Percentiles rank a stretch among this genome's conserved stretches.
phyloP scores from a whole-genome alignment of 495 filamentous ascomycete genomes.

The Penicillium verhagenii region DNA sequence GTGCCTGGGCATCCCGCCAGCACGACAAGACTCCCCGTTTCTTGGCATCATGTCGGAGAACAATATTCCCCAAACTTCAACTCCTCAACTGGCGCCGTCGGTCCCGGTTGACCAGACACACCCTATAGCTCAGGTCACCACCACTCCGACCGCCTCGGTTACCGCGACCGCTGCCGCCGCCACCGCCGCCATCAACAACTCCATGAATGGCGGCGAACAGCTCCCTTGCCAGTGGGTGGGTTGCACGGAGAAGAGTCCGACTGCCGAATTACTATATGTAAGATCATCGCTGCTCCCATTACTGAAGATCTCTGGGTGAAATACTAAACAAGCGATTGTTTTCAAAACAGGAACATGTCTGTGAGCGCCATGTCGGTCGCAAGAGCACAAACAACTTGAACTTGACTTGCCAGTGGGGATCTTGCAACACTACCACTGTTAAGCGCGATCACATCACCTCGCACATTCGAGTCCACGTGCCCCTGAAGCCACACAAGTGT shows the following conservation, averaged over 20 bases:
- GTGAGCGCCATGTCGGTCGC: constrained; percentile 96
- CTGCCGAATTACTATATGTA: constrained; percentile 88
- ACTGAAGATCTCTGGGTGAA: neutral
- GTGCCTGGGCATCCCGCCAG: constrained; percentile 29
- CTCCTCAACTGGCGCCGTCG: constrained; percentile 28
- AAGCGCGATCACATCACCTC: constrained; percentile 99
- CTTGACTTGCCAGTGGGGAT: constrained; percentile 95
- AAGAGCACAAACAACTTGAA: constrained; percentile 99
- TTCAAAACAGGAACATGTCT: constrained; percentile 81
- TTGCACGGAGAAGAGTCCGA: constrained; percentile 77
- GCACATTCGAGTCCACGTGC: constrained; percentile 97
- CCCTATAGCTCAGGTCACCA: constrained; percentile 16
- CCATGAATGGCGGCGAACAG: constrained; percentile 52
- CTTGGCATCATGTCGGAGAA: constrained; percentile 33
- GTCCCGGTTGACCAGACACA: constrained; percentile 27
- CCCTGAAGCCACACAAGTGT: constrained; percentile 97
- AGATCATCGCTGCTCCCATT: constrained; percentile 34
- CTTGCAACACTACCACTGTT: constrained; percentile 92
- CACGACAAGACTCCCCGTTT: constrained; percentile 22
- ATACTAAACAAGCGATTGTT: neutral
- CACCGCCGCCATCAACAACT: constrained; percentile 44
- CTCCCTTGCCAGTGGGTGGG: constrained; percentile 83
- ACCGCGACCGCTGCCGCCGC: constrained; percentile 42
- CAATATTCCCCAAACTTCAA: constrained; percentile 17
- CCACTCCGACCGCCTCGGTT: constrained; percentile 29